These are phyloP conservation scores for Coemansia sp. DNA, from an alignment of 192 early-diverging fungal genomes.

Conservation along the genomic window DNA sequence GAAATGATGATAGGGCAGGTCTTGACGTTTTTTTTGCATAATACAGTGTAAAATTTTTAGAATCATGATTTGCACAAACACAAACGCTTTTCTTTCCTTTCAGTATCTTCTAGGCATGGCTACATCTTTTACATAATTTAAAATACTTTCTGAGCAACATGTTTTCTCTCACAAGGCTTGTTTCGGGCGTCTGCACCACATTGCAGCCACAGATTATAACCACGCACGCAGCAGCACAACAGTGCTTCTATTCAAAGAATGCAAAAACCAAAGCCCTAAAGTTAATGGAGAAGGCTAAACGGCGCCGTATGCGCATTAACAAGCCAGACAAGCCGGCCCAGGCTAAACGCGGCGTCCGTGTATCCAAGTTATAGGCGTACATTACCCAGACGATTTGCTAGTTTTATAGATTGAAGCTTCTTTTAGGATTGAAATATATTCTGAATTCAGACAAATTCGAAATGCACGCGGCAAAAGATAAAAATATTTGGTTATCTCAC, in stretches of 20 bases:
- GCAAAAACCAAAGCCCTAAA: slow-evolving; percentile 36
- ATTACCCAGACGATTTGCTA: background rate
- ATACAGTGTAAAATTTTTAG: background rate
- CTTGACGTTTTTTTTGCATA: background rate
- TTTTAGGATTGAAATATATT: background rate
- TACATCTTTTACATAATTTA: background rate
- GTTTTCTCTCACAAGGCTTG: slow-evolving; percentile 19
- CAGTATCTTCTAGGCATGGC: background rate
- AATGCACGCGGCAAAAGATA: background rate
- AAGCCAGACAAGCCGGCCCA: slow-evolving; percentile 46
- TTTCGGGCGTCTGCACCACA: background rate
- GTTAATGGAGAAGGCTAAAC: slow-evolving; percentile 46
- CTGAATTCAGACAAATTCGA: background rate
- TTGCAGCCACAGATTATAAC: background rate
- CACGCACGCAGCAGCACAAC: background rate
- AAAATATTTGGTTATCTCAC: background rate
- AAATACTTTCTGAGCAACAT: slow-evolving; percentile 1
- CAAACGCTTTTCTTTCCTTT: background rate
- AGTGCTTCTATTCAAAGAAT: slow-evolving; percentile 12
- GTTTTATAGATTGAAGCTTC: no score
- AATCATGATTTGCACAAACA: background rate
- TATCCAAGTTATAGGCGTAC: slow-evolving; percentile 36
- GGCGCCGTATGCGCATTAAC: slow-evolving; percentile 46
- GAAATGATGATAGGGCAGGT: background rate
- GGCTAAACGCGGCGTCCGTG: slow-evolving; percentile 38